Evolutionary conservation across 805 yeast species (phyloP).

Genomic region (Wickerhamomyces ciferrii): DNA sequence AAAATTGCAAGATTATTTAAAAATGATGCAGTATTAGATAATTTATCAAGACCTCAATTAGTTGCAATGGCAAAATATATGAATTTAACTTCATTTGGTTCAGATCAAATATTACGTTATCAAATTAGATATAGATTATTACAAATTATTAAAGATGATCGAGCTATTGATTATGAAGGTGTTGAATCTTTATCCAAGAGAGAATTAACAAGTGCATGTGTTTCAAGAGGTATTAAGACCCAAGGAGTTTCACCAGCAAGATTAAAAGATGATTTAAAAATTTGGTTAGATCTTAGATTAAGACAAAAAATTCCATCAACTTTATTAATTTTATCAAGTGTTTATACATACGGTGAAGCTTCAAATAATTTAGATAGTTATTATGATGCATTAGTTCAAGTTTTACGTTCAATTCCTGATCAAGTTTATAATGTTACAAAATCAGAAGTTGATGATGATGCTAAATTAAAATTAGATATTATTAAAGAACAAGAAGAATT

Average conservation of each 20-base stretch:
- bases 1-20: slow-evolving; percentile 87
- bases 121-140: slow-evolving; percentile 88
- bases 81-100: slow-evolving; percentile 88
- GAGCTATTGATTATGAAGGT: slow-evolving; percentile 90
- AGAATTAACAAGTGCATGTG: slow-evolving; percentile 86
- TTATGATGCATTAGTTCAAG: slow-evolving; percentile 85
- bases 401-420: slow-evolving; percentile 85
- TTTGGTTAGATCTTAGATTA: slow-evolving; percentile 88
- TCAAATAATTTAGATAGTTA: slow-evolving; percentile 47
- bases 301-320: slow-evolving; percentile 92
- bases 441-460: slow-evolving; percentile 67
- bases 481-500: slow-evolving; percentile 75
- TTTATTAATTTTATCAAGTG: slow-evolving; percentile 76
- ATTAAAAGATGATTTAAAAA: slow-evolving; percentile 73
- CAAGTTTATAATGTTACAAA: slow-evolving; percentile 95
- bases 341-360: slow-evolving; percentile 79
- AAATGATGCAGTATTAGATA: slow-evolving; percentile 90
- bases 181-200: slow-evolving; percentile 72
- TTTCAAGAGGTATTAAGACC: slow-evolving; percentile 88
- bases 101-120: slow-evolving; percentile 87
- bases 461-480: slow-evolving; percentile 65
- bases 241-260: slow-evolving; percentile 74
- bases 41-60: slow-evolving; percentile 84
- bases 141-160: slow-evolving; percentile 88
- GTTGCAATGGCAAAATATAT: slow-evolving; percentile 91